Evolutionary conservation across 129 eudicot species (phyloP).

Genomic region (Gnaphalium uliginosum): DNA sequence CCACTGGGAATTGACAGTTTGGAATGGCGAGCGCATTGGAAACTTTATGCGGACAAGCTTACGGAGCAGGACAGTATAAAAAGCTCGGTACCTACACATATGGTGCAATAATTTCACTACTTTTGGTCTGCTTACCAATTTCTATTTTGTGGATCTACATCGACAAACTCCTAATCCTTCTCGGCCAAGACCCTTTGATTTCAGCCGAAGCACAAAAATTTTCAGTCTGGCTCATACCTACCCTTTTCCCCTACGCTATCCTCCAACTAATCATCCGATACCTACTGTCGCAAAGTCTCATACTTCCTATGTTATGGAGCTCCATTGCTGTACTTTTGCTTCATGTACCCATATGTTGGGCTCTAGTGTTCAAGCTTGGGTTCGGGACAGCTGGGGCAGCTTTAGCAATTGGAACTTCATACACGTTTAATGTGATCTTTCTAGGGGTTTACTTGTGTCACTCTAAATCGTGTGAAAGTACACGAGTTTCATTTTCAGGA

Average conservation of each 20-base stretch:
- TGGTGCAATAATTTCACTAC: not conserved
- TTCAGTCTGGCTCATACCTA: slow-evolving; percentile 1
- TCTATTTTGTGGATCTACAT: slow-evolving; percentile 1
- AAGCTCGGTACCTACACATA: not conserved
- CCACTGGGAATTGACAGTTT: not conserved
- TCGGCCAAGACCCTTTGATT: slow-evolving; percentile 13
- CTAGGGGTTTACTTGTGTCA: slow-evolving; percentile 1
- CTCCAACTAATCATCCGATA: slow-evolving; percentile 7
- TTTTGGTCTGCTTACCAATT: not conserved
- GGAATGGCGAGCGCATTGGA: slow-evolving; percentile 15
- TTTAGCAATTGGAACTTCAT: not conserved
- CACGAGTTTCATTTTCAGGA: not conserved
- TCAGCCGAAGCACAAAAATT: slow-evolving; percentile 12
- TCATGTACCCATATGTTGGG: slow-evolving; percentile 4
- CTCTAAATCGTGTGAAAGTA: slow-evolving; percentile 5
- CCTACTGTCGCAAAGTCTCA: slow-evolving; percentile 1
- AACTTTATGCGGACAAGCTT: slow-evolving; percentile 17
- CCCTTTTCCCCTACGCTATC: not conserved
- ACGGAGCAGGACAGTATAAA: slow-evolving; percentile 7
- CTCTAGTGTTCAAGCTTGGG: not conserved
- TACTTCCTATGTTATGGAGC: slow-evolving; percentile 9
- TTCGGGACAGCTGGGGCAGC: slow-evolving; percentile 9
- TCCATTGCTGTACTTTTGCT: not conserved
- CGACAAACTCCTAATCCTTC: not conserved
- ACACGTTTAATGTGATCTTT: not conserved